Percentiles rank a stretch among this genome's conserved stretches.
Conservation (phyloP, 1,139 yeast genomes). For the Casaregolazyma lundiana region DNA sequence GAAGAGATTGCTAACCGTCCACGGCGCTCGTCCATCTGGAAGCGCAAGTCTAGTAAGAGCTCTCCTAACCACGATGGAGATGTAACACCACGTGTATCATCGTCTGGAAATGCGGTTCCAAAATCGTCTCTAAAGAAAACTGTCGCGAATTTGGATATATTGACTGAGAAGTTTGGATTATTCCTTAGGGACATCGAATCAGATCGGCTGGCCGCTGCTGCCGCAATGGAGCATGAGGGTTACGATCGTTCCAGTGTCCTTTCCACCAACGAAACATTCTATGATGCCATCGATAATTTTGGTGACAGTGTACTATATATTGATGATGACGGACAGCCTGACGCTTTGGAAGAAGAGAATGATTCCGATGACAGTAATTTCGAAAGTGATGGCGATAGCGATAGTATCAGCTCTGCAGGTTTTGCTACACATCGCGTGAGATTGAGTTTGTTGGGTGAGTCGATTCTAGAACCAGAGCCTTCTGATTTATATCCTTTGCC, state of each 20-base stretch:
- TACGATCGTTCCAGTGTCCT: slow-evolving; percentile 20
- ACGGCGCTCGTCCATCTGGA: slow-evolving; percentile 23
- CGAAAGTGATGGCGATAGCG: slow-evolving; percentile 15
- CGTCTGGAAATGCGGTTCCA: background rate
- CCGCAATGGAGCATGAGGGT: background rate
- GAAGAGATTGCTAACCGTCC: background rate
- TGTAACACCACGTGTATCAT: background rate
- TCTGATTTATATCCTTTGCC: slow-evolving; percentile 62
- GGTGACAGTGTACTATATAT: slow-evolving; percentile 30
- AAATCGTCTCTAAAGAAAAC: slow-evolving; percentile 5
- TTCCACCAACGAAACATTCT: slow-evolving; percentile 49
- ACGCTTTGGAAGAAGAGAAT: slow-evolving; percentile 23
- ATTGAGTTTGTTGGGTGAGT: slow-evolving; percentile 7
- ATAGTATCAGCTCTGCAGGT: slow-evolving; percentile 11
- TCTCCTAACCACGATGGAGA: background rate
- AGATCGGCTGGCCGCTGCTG: background rate
- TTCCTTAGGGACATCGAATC: slow-evolving; percentile 1
- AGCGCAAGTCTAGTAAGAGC: slow-evolving; percentile 10
- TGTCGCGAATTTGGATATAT: background rate
- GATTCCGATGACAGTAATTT: slow-evolving; percentile 20
- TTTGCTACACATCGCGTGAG: slow-evolving; percentile 11
- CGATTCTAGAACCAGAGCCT: slow-evolving; percentile 15
- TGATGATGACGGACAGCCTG: slow-evolving; percentile 26
- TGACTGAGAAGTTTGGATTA: slow-evolving; percentile 6
- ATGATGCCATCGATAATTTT: slow-evolving; percentile 60